Percentiles rank a stretch among this genome's conserved stretches.
Conservation (phyloP, 2,329 filamentous ascomycete species). For the Monosporascus sp. region DNA sequence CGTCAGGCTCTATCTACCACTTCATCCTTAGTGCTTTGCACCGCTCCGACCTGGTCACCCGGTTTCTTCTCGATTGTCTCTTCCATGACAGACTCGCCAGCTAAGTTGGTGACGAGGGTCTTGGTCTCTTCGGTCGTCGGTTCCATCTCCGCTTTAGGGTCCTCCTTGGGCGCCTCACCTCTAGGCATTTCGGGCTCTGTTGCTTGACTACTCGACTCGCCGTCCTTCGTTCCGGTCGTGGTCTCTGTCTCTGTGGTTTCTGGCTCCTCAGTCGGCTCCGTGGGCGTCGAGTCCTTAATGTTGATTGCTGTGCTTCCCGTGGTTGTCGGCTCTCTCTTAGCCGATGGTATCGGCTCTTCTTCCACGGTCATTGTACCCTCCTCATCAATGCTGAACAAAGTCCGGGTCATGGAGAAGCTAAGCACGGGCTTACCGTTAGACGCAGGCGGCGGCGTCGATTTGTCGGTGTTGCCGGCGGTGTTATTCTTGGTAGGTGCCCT, state of each 20-base stretch:
- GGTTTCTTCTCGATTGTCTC: conserved; percentile 25
- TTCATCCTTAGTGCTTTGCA: conserved; percentile 21
- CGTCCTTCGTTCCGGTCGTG: conserved; percentile 3
- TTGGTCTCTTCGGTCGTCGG: conserved; percentile 21
- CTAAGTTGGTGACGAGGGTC: conserved; percentile 24
- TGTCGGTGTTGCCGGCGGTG: conserved; percentile 27
- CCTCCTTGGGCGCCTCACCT: conserved; percentile 1
- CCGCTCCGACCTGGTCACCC: conserved; percentile 23
- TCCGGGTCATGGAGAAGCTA: conserved; percentile 42
- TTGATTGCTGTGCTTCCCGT: neutral
- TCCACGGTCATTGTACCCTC: conserved; percentile 40
- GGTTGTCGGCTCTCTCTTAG: conserved; percentile 6
- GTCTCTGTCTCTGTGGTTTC: conserved; percentile 4
- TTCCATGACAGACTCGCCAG: conserved; percentile 26
- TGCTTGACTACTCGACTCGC: conserved; percentile 2
- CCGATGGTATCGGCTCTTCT: conserved; percentile 6
- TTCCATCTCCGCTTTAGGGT: conserved; percentile 10
- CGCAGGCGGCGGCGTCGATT: conserved; percentile 24
- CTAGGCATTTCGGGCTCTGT: conserved; percentile 2
- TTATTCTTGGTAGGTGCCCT: conserved; percentile 57
- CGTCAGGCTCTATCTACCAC: conserved; percentile 14
- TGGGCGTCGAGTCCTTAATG: conserved; percentile 6
- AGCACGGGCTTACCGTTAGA: conserved; percentile 33
- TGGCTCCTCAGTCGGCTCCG: neutral
- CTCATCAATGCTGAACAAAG: conserved; percentile 49